Base-by-base conservation (phyloP, 371 early-diverging fungal genomes). In the Nosema granulosis region DNA sequence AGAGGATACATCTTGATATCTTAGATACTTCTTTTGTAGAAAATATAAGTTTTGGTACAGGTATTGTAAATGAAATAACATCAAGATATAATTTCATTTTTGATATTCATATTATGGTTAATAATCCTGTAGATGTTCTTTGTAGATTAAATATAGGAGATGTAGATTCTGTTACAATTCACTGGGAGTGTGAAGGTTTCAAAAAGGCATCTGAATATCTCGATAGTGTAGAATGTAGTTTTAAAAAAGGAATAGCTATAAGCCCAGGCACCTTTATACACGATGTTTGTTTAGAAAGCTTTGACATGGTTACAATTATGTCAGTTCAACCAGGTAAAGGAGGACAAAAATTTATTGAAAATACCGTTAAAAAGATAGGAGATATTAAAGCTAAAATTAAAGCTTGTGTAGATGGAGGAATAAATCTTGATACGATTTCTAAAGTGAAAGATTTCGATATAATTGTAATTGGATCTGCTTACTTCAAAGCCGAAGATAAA, bases 361-460 rank as follows among this genome's bases (percentile, higher is more conserved):
- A 68, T 3, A 74, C 73, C 50, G 31, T 54, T n/a, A 29, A 51
- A 16, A 76, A 78, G 54, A 56, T 82, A 28, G 54, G 61, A 22
- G 11, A 51, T 3, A 62, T 76, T 22, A 16, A n/a, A n/a, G n/a
- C n/a, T 29, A 54, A 68, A 28, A 24, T 63, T 69, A 91, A 94
- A 80, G 93, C 96, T 75, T 89, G 96, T 84, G 96, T 97, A 0
- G 98, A 97, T 85, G 97, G 98, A 34, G 98, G 98, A 0, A 83
- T 97, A 51, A 90, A 89, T 12, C 80, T 89, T 18, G 89, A 90
- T 43, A 97, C 90, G 54, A 92, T 97, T 80, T 90, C 90, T 34
- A 81, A 85, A 24, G 92, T 92, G 16, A 89, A 91, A 16, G 86
- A 90, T 71, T 97, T 96, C 20, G 95, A 96, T 85, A 94, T 94